Conservation (phyloP, 2,329 filamentous ascomycete genomes). For the Xylariaceae sp. region DNA sequence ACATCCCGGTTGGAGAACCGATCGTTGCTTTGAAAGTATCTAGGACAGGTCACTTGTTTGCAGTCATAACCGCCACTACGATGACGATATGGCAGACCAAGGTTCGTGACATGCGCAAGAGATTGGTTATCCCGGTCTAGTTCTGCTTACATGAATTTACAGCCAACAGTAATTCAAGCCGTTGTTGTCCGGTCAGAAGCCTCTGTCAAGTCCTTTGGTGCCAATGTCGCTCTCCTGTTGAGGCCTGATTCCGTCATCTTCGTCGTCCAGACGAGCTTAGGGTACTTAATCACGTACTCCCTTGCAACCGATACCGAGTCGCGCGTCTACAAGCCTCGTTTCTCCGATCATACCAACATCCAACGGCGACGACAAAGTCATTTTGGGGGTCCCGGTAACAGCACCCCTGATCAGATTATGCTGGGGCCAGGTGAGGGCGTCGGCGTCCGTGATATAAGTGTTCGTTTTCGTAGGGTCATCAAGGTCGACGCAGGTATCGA, state of each 20-base stretch:
- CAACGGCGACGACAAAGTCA: constrained; percentile 65
- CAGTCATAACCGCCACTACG: constrained; percentile 80
- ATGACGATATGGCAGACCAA: constrained; percentile 97
- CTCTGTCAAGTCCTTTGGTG: constrained; percentile 81
- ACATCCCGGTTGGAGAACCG: constrained; percentile 56
- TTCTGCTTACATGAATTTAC: constrained; percentile 32
- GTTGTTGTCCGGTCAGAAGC: constrained; percentile 79
- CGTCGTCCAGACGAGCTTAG: constrained; percentile 82
- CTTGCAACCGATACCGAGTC: constrained; percentile 82
- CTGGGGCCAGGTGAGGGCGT: constrained; percentile 80
- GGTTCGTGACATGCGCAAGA: constrained; percentile 51
- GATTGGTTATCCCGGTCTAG: constrained; percentile 24
- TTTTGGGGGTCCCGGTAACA: constrained; percentile 57
- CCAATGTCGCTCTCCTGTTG: constrained; percentile 81
- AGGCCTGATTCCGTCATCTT: constrained; percentile 91
- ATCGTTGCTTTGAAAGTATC: constrained; percentile 78
- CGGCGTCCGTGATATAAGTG: constrained; percentile 81
- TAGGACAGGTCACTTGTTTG: constrained; percentile 79
- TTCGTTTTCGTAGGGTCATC: constrained; percentile 96
- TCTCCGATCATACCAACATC: constrained; percentile 67
- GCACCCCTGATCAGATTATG: constrained; percentile 63
- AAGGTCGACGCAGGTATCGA: constrained; percentile 95
- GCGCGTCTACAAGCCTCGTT: constrained; percentile 82
- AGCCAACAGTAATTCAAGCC: constrained; percentile 89
- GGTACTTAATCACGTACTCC: constrained; percentile 93